Conservation (phyloP, 2,329 filamentous ascomycete species). For the Amesomyces nigricolor region DNA sequence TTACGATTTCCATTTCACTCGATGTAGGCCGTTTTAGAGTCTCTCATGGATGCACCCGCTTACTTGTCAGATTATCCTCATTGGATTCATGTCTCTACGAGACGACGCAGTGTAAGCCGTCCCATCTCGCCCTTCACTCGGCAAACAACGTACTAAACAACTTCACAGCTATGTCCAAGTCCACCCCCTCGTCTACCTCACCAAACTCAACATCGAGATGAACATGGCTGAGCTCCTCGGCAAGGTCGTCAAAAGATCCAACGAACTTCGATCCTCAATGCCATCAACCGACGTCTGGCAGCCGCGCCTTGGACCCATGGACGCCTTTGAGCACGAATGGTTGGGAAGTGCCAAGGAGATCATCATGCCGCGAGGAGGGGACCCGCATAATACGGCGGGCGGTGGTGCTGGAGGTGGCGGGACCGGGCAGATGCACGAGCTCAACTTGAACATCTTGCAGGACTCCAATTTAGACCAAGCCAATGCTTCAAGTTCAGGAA, state of each 20-base stretch:
- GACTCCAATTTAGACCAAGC: not conserved
- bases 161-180: conserved; percentile 40
- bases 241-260: conserved; percentile 30
- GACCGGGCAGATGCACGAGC: conserved; percentile 13
- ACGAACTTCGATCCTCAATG: not conserved
- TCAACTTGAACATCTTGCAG: conserved; percentile 15
- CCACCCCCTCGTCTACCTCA: conserved; percentile 41
- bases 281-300: not conserved
- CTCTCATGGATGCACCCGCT: not conserved
- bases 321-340: conserved; percentile 9
- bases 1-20: conserved; percentile 41
- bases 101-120: conserved; percentile 38
- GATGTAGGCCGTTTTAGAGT: conserved; percentile 28
- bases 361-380: not conserved
- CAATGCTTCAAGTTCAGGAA: not conserved
- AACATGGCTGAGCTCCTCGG: conserved; percentile 46
- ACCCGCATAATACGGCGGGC: not conserved
- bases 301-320: not conserved
- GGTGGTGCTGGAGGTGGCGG: not conserved
- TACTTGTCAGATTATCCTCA: conserved; percentile 29
- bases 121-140: not conserved
- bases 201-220: conserved; percentile 49
- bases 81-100: conserved; percentile 41
- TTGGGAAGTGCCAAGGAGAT: conserved; percentile 6
- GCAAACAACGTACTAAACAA: not conserved